Evolutionary conservation across 352 stramenopile species (phyloP), one percentile per base, ranked within the genome.

Genomic region (Elongisporangium prolatum): DNA sequence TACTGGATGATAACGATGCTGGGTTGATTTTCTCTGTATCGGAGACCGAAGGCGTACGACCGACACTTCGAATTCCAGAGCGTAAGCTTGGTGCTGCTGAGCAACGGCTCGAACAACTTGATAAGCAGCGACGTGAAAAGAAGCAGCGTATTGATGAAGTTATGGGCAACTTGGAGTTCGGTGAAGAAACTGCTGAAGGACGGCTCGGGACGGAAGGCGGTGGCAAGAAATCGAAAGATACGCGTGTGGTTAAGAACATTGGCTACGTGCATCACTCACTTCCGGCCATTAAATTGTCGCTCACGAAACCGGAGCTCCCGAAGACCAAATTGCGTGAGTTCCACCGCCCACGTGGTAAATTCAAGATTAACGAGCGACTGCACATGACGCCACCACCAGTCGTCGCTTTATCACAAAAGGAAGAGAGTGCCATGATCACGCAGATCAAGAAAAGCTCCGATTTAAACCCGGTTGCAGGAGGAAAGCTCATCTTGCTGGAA

Each of bases 381-480:
- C 57, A 75, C 2, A 80, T 93, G 37, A 54, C 69, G 13, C 68
- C 64, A 17, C 77, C 83, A 13, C 77, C 80, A 47, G 56, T 64
- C 7, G 68, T 75, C 4, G 44, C 66, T 1, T 49, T 86, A 17
- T 66, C 77, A 18, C 64, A 68, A 4, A 83, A 84, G 24, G 78
- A 93, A 20, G 80, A 91, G 53, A 86, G 74, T 48, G 77, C 80
- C 13, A 84, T 88, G 60, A 71, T 89, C 47, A 87, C 82, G n/a
- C 84, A 94, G 61, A 95, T 93, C 61, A 95, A 95, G 59, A 95
- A 95, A 63, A 89, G 75, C 34, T 91, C 83, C 0, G 85, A 94
- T 38, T 63, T 94, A 54, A 88, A 86, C 51, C 82, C 82, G 18
- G 89, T 71, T 11, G 80, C 81, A 50, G 82, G 77, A 28, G 85